A percentile compares a stretch with the other conserved stretches of the same genome.
phyloP scores from a whole-genome alignment of 352 stramenopile species.

The Phytophthora macrochlamydospora region DNA sequence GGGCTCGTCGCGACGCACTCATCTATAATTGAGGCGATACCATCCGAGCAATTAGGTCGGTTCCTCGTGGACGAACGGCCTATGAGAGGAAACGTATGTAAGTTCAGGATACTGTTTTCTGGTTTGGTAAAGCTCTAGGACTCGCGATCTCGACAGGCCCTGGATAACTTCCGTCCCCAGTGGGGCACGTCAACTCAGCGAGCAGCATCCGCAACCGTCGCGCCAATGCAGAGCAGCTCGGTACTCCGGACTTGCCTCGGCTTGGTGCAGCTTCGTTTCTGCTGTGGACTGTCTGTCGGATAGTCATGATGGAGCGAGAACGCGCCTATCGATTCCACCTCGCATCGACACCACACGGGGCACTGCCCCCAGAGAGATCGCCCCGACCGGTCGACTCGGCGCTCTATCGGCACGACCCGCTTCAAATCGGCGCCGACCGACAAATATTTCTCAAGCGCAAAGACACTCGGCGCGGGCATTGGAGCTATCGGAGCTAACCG shows the following conservation, averaged over 20 bases:
- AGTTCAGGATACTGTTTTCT: no score
- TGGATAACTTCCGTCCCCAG: not conserved
- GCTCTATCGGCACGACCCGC: not conserved
- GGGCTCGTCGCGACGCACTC: no score
- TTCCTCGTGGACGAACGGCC: no score
- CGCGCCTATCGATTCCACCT: not conserved
- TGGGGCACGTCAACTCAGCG: not conserved
- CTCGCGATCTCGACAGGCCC: no score
- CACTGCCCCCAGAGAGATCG: not conserved
- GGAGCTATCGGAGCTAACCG: no score
- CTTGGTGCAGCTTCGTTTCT: not conserved
- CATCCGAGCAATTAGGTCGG: no score
- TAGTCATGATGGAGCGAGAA: not conserved
- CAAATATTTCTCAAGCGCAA: not conserved
- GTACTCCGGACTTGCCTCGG: not conserved
- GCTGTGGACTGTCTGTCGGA: not conserved
- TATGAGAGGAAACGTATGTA: no score
- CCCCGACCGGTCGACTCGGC: not conserved
- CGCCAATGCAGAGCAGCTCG: not conserved
- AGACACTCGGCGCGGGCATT: not conserved
- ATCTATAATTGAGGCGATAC: no score
- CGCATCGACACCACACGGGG: not conserved
- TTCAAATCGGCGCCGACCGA: not conserved
- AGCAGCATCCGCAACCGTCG: not conserved
- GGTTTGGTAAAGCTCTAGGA: no score